Evolutionary conservation across 2,329 filamentous ascomycete species (phyloP), one percentile per base, ranked within the genome.

Genomic region (Xylariaceae sp.): DNA sequence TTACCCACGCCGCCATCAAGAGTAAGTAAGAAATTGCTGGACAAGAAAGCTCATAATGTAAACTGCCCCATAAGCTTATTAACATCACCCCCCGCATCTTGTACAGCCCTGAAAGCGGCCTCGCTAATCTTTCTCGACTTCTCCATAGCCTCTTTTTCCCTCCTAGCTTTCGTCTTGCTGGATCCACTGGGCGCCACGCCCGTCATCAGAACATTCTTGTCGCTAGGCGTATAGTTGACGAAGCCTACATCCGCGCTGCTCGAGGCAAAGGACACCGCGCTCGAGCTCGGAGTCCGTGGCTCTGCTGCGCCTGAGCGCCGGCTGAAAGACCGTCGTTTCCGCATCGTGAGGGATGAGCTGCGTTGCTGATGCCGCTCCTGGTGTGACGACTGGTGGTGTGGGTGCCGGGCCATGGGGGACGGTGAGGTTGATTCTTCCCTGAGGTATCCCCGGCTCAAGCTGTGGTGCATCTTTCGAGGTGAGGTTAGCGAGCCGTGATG

Each of bases 141-240:
- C 63, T 96, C 92, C 46, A 80, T 76, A 1, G 89, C 89, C 72
- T 96, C 92, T 67, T 89, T 87, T 68, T 97, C 92, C 44, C 94
- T 75, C 48, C 90, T 75, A n/a, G 90, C 90, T 67, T 96, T 96
- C 9, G 94, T 97, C 79, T 97, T 97, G 58, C 83, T 88, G 59
- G 85, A 90, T 10, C 94, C 94, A 57, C 86, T 91, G 1, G 92
- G 92, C 41, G 94, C 94, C 11, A 99, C 94, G 5, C 91, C 92
- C 7, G 82, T 89, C 68, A 99, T 81, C 39, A 99, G 85, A 64
- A 87, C 82, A 12, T 79, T 74, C 61, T 84, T 85, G 67, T 99
- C 91, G 44, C 78, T 75, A 1, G 90, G 85, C 1, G 91, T 96
- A 70, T 88, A 96, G 68, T 97, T 97, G 56, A 96, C 89, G 64